Percentiles rank a stretch among this genome's conserved stretches.
Evolutionary conservation across 2,329 filamentous ascomycete species (phyloP).

Genomic region (Ophiostoma novo-ulmi): DNA sequence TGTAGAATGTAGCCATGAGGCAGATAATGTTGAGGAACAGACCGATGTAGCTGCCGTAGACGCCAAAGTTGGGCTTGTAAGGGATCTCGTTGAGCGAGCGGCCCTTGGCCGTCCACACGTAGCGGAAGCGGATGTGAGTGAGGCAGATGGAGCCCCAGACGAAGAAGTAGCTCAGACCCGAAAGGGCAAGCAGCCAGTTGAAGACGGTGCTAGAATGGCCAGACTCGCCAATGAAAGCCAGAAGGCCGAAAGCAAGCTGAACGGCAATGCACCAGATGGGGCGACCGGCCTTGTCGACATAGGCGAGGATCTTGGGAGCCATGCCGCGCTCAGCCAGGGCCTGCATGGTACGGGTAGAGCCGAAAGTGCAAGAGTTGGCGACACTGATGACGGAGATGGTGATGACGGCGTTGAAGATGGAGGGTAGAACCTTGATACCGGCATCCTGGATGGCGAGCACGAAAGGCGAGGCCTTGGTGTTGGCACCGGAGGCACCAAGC

Average conservation of each 20-base stretch:
- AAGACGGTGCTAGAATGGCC: slow-evolving; percentile 45
- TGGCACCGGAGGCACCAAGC: slow-evolving; percentile 36
- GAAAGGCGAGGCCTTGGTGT: slow-evolving; percentile 47
- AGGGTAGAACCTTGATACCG: slow-evolving; percentile 46
- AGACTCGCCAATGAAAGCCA: slow-evolving; percentile 53
- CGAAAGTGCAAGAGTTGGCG: slow-evolving; percentile 48
- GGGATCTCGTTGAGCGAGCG: slow-evolving; percentile 47
- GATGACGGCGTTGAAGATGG: slow-evolving; percentile 51
- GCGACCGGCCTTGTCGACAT: slow-evolving; percentile 57
- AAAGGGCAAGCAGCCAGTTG: slow-evolving; percentile 64
- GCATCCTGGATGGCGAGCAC: slow-evolving; percentile 48
- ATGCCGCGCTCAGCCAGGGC: slow-evolving; percentile 45
- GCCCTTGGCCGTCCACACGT: slow-evolving; percentile 56
- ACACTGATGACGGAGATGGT: slow-evolving; percentile 49
- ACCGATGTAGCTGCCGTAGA: slow-evolving; percentile 65
- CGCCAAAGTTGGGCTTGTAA: slow-evolving; percentile 47
- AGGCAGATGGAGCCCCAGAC: slow-evolving; percentile 67
- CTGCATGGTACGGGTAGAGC: slow-evolving; percentile 48
- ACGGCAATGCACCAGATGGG: slow-evolving; percentile 52
- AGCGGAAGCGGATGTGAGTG: slow-evolving; percentile 61
- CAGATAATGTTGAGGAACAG: slow-evolving; percentile 62
- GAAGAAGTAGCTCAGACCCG: slow-evolving; percentile 67
- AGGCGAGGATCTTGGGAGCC: slow-evolving; percentile 53
- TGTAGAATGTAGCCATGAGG: slow-evolving; percentile 68
- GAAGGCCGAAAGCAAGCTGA: slow-evolving; percentile 52